Base-by-base conservation (phyloP, 257 asterid species). In the Solanum raphanifolium region DNA sequence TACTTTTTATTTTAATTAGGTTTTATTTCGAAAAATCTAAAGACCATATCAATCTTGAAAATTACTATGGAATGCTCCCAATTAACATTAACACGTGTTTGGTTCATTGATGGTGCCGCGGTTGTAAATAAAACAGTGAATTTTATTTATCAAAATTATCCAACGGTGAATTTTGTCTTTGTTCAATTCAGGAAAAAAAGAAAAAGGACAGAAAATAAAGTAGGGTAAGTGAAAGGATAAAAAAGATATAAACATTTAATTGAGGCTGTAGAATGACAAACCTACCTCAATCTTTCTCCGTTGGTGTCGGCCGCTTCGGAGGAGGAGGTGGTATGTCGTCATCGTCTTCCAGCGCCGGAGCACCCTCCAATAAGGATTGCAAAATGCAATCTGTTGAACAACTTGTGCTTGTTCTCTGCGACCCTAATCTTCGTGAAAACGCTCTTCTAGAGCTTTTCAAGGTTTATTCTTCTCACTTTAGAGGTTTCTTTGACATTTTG, bases 341-440 rank as follows among this genome's bases (percentile, higher is more conserved):
- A 9, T 85, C 91, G 6, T 48, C 83, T 4, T 62, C 92, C 35
- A 84, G 90, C n/a, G 88, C 38, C 5, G 88, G 88, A 25, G 21
- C 73, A 39, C 88, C 58, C 25, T 86, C 68, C 32, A 91, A 85
- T 88, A 94, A 91, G 89, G 98, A 93, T 83, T 90, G 96, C 74
- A 93, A 92, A 78, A 91, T 94, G 94, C 96, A 94, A 90, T 91
- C 97, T 23, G 95, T 95, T 65, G 88, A 65, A 35, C 85, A 87
- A 73, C 87, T 85, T 31, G 90, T 83, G 75, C 83, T 90, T 60
- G 88, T 90, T 85, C 92, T 91, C 36, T 41, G n/a, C 66, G 66
- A 85, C 38, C 55, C 48, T 13, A 39, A 88, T 20, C 89, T 12
- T 55, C 88, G 90, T 7, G 91, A 78, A 83, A 74, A 83, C 25